Conservation (phyloP, 1,284 basidiomycete genomes). For the Rhodotorula sp. region DNA sequence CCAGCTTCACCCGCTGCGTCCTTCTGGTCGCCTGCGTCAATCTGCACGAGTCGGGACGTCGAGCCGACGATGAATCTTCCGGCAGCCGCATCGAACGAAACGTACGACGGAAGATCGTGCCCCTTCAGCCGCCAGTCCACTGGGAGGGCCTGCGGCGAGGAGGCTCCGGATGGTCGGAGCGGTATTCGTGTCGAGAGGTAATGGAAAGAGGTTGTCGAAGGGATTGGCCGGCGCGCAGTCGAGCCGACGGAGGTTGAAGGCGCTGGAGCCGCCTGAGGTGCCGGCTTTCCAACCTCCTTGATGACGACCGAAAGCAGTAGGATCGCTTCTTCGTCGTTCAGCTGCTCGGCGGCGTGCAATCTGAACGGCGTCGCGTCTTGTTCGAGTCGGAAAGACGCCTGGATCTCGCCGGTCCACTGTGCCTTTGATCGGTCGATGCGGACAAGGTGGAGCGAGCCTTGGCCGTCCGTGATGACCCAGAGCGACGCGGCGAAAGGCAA, state of each 20-base stretch:
- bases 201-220: slow-evolving; percentile 22
- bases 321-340: slow-evolving; percentile 28
- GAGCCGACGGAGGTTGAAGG: slow-evolving; percentile 4
- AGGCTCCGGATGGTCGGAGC: slow-evolving; percentile 46
- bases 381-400: slow-evolving; percentile 55
- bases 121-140: slow-evolving; percentile 65
- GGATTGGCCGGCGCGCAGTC: slow-evolving; percentile 10
- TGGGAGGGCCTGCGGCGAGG: slow-evolving; percentile 51
- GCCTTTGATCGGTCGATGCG: slow-evolving; percentile 48
- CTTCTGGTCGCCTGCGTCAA: too few species aligned
- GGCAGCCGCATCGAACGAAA: slow-evolving; percentile 56
- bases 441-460: slow-evolving; percentile 64
- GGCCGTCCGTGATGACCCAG: slow-evolving; percentile 69
- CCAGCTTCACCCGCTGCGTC: background rate
- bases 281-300: slow-evolving; percentile 44
- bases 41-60: slow-evolving; percentile 56
- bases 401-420: slow-evolving; percentile 47
- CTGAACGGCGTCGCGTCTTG: slow-evolving; percentile 57
- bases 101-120: slow-evolving; percentile 66
- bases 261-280: slow-evolving; percentile 9
- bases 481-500: slow-evolving; percentile 58
- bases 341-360: slow-evolving; percentile 49
- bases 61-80: slow-evolving; percentile 61
- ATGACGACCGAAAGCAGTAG: slow-evolving; percentile 24
- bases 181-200: slow-evolving; percentile 14